These are phyloP conservation scores for Saccharomyces hybrid DNA, from an alignment of 1,139 yeast species.

Conservation along the genomic window DNA sequence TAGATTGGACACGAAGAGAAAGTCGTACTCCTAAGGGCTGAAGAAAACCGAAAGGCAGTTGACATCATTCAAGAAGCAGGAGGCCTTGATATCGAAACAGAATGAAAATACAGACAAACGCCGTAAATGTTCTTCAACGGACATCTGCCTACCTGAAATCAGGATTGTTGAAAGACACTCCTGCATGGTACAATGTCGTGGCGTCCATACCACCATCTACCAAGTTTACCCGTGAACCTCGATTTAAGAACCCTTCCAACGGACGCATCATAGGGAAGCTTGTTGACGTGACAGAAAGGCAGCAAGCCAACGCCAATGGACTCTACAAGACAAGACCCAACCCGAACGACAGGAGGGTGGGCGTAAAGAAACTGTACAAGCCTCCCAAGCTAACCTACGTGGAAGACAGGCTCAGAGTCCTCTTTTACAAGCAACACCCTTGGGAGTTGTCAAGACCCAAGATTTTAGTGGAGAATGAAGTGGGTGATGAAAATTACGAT, in stretches of 20 bases:
- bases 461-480: constrained; percentile 66
- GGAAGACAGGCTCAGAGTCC: constrained; percentile 75
- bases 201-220: constrained; percentile 71
- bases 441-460: constrained; percentile 98
- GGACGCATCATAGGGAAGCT: constrained; percentile 13
- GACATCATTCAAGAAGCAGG: background rate
- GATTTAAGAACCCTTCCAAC: constrained; percentile 34
- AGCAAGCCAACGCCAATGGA: constrained; percentile 10
- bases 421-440: constrained; percentile 89
- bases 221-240: constrained; percentile 47
- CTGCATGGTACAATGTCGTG: constrained; percentile 83
- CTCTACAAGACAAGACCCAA: constrained; percentile 46
- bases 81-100: constrained; percentile 2
- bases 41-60: background rate
- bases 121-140: constrained; percentile 65
- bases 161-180: constrained; percentile 59
- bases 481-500: constrained; percentile 44
- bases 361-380: constrained; percentile 39
- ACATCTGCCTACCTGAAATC: constrained; percentile 64
- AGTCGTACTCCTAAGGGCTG: background rate
- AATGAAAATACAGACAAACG: constrained; percentile 56
- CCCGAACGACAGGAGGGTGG: constrained; percentile 27
- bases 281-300: constrained; percentile 12
- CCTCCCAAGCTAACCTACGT: constrained; percentile 60
- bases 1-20: background rate